phyloP scores from a whole-genome alignment of 2,329 filamentous ascomycete genomes.

The Leptoxyphium fumago region DNA sequence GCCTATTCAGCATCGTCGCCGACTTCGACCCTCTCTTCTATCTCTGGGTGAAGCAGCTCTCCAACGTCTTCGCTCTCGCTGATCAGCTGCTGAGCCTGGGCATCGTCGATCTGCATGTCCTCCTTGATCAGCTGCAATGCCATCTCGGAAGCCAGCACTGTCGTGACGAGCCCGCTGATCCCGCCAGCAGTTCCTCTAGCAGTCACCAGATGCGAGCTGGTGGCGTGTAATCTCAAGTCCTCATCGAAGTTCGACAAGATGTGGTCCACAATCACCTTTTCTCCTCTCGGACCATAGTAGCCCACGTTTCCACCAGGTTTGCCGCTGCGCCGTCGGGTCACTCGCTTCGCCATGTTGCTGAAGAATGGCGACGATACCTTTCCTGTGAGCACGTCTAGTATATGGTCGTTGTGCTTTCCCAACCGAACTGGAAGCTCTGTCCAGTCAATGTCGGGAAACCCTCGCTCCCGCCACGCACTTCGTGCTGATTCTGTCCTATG shows the following conservation, averaged over 20 bases:
- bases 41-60: neutral
- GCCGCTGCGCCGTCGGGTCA: neutral
- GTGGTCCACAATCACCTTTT: slow-evolving; percentile 20
- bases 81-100: slow-evolving; percentile 12
- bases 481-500: slow-evolving; percentile 16
- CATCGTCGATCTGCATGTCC: slow-evolving; percentile 15
- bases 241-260: slow-evolving; percentile 16
- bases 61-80: slow-evolving; percentile 9
- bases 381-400: slow-evolving; percentile 14
- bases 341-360: neutral
- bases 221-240: slow-evolving; percentile 14
- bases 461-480: slow-evolving; percentile 13
- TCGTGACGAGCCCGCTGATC: slow-evolving; percentile 21
- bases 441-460: slow-evolving; percentile 22
- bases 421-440: slow-evolving; percentile 12
- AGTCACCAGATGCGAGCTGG: slow-evolving; percentile 17
- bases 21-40: neutral
- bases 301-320: slow-evolving; percentile 8
- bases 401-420: slow-evolving; percentile 10
- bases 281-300: slow-evolving; percentile 23
- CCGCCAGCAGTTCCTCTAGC: slow-evolving; percentile 19
- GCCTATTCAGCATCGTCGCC: neutral
- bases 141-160: slow-evolving; percentile 24
- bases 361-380: neutral
- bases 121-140: slow-evolving; percentile 20